A percentile compares a stretch with the other conserved stretches of the same genome.
Evolutionary conservation across 2,329 filamentous ascomycete genomes (phyloP).

Genomic region (Fusarium brevicatenulatum): DNA sequence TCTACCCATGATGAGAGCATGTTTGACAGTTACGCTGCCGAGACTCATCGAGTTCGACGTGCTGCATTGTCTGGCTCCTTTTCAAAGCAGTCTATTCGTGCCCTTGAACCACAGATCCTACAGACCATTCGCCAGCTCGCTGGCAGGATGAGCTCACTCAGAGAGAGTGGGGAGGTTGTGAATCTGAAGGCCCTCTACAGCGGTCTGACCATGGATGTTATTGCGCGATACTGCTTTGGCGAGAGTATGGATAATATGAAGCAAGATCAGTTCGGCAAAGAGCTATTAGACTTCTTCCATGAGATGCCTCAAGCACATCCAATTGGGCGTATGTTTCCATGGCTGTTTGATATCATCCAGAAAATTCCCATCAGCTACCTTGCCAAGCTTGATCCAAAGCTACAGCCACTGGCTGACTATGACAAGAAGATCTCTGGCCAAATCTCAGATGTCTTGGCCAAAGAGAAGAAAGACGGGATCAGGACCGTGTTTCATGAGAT

Average conservation of each 20-base stretch:
- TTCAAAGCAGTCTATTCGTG: constrained; percentile 2
- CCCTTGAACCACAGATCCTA: background rate
- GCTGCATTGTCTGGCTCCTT: background rate
- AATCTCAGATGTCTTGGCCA: background rate
- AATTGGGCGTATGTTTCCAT: background rate
- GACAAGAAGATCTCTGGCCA: constrained; percentile 4
- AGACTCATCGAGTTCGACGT: background rate
- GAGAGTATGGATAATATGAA: constrained; percentile 7
- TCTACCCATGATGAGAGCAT: constrained; percentile 5
- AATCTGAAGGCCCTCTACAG: background rate
- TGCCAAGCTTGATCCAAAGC: background rate
- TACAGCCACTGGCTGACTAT: background rate
- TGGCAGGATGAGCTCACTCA: background rate
- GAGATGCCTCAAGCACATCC: constrained; percentile 10
- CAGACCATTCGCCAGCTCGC: background rate
- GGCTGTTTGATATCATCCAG: background rate
- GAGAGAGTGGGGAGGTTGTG: background rate
- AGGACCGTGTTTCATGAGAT: constrained; percentile 2
- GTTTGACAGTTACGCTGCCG: background rate
- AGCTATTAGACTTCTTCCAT: background rate
- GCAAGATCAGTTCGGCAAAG: background rate
- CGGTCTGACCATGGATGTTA: background rate
- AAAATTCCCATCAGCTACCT: background rate
- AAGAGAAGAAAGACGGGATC: background rate
- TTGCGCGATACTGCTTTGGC: background rate